Conservation (phyloP, 2,329 filamentous ascomycete genomes). For the Aspergillus fructus region DNA sequence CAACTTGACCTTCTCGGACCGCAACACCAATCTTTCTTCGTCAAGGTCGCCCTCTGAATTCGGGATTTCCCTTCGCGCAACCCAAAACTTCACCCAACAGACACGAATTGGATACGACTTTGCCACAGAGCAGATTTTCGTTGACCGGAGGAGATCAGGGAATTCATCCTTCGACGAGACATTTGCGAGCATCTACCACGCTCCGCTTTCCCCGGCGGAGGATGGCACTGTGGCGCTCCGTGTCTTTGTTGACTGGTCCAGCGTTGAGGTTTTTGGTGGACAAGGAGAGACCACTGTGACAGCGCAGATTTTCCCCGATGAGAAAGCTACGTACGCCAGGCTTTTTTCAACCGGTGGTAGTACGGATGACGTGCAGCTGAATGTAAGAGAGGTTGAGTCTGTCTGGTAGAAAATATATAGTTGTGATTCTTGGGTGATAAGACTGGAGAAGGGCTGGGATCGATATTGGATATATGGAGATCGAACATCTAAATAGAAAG, state of each 20-base stretch:
- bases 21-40: not conserved
- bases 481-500: too few species aligned
- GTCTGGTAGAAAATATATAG: not conserved
- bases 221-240: conserved; percentile 21
- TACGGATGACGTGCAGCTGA: not conserved
- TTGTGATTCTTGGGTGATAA: too few species aligned
- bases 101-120: conserved; percentile 32
- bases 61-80: conserved; percentile 22
- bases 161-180: conserved; percentile 24
- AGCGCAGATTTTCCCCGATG: conserved; percentile 28
- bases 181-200: conserved; percentile 22
- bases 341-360: conserved; percentile 1
- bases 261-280: conserved; percentile 30
- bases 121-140: conserved; percentile 19
- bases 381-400: not conserved
- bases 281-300: conserved; percentile 27
- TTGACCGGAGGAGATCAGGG: conserved; percentile 25
- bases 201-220: conserved; percentile 15
- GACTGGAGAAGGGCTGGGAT: too few species aligned
- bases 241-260: conserved; percentile 31
- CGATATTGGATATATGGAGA: too few species aligned
- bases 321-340: conserved; percentile 10
- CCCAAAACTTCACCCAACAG: conserved; percentile 19
- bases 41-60: conserved; percentile 1
- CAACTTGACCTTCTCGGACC: conserved; percentile 20